phyloP scores from a whole-genome alignment of 2,329 filamentous ascomycete species.

The Apiospora phragmitis region DNA sequence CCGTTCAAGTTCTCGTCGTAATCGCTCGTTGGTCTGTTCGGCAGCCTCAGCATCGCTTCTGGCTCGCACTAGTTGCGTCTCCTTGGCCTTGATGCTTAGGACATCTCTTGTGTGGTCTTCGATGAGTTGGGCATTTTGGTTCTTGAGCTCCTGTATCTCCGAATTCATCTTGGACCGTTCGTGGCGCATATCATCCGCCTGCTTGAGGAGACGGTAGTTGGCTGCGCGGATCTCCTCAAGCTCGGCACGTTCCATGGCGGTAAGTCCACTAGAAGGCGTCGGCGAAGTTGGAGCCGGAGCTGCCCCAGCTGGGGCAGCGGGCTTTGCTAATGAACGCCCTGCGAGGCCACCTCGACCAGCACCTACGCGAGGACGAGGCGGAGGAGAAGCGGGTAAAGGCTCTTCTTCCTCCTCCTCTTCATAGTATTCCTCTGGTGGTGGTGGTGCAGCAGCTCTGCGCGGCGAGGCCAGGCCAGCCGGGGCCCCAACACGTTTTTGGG shows the following conservation, averaged over 20 bases:
- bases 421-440: conserved; percentile 51
- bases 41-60: conserved; percentile 87
- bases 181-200: conserved; percentile 77
- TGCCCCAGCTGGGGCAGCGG: conserved; percentile 54
- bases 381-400: conserved; percentile 47
- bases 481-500: conserved; percentile 55
- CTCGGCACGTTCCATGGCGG: conserved; percentile 84
- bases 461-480: conserved; percentile 54
- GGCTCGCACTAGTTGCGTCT: conserved; percentile 92
- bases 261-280: conserved; percentile 64
- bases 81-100: conserved; percentile 95
- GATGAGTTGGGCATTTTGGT: conserved; percentile 94
- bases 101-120: conserved; percentile 97
- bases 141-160: conserved; percentile 91
- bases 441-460: conserved; percentile 46
- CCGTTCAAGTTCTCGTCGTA: conserved; percentile 86
- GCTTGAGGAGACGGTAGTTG: conserved; percentile 74
- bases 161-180: conserved; percentile 81
- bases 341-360: conserved; percentile 81
- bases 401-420: conserved; percentile 54
- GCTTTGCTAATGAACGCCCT: conserved; percentile 81
- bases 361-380: conserved; percentile 62
- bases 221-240: conserved; percentile 83
- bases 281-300: conserved; percentile 54
- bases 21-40: conserved; percentile 80